phyloP scores from a whole-genome alignment of 345 rosid genomes.

The Rubroshorea leprosula region DNA sequence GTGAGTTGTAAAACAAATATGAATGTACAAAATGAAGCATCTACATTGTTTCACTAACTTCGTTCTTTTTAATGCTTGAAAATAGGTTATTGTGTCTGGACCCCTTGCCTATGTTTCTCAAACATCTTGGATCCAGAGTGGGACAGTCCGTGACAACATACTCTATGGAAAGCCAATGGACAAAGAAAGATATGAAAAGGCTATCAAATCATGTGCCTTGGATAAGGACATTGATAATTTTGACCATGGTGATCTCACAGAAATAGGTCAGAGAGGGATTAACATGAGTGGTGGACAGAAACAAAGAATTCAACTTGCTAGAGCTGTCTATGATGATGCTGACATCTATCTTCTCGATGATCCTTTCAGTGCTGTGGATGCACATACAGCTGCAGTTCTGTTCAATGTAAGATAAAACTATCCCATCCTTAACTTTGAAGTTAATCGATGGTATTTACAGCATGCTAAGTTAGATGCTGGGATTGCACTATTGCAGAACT shows the following conservation, averaged over 20 bases:
- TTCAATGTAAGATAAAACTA: slow-evolving; percentile 49
- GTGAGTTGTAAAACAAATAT: slow-evolving; percentile 33
- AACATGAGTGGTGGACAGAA: slow-evolving; percentile 92
- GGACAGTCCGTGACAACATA: slow-evolving; percentile 63
- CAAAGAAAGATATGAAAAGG: slow-evolving; percentile 37
- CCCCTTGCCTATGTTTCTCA: slow-evolving; percentile 71
- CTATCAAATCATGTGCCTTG: slow-evolving; percentile 53
- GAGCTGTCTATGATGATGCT: slow-evolving; percentile 73
- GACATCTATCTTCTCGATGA: slow-evolving; percentile 75
- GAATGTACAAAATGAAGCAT: not conserved
- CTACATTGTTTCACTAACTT: not conserved
- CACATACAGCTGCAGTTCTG: slow-evolving; percentile 60
- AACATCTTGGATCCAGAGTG: slow-evolving; percentile 77
- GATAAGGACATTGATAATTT: slow-evolving; percentile 59
- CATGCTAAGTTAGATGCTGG: not conserved
- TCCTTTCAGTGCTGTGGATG: slow-evolving; percentile 82
- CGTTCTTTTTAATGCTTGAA: no score
- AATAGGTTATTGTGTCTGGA: slow-evolving; percentile 48
- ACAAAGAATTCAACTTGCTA: slow-evolving; percentile 70
- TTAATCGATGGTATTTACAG: not conserved
- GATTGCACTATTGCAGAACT: slow-evolving; percentile 52
- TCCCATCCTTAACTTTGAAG: not conserved
- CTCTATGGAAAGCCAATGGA: slow-evolving; percentile 61
- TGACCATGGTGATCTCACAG: slow-evolving; percentile 63
- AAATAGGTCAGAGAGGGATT: slow-evolving; percentile 72